Evolutionary conservation across 208 protist species (phyloP).

Genomic region (Borovskyia barvae): DNA sequence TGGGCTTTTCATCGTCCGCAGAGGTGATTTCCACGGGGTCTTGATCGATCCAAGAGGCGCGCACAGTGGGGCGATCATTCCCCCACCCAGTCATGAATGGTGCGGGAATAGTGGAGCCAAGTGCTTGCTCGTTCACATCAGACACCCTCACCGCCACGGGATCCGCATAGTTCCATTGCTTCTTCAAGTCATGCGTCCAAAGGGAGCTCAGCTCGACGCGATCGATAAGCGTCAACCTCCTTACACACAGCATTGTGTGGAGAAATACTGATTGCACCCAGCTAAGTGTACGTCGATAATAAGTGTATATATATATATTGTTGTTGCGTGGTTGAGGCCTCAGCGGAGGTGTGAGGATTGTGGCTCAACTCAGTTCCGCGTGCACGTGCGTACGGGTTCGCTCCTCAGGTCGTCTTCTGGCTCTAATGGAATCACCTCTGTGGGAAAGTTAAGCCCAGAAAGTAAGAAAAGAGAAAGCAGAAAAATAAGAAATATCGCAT

Average conservation of each 20-base stretch:
- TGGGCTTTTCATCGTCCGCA: neutral
- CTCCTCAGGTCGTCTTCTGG: no score
- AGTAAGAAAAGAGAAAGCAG: neutral
- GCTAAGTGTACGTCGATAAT: neutral
- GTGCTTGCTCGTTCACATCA: constrained; percentile 21
- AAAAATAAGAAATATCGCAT: no score
- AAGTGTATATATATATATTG: no score
- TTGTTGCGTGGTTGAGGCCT: no score
- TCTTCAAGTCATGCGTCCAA: constrained; percentile 32
- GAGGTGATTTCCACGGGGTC: constrained; percentile 9
- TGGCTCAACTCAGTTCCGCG: no score
- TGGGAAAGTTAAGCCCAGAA: neutral
- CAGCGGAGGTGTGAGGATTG: no score
- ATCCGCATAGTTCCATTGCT: constrained; percentile 40
- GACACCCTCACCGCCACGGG: constrained; percentile 46
- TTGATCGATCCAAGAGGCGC: constrained; percentile 40
- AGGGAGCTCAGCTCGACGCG: constrained; percentile 34
- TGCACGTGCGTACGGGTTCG: no score
- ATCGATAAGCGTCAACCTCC: constrained; percentile 45
- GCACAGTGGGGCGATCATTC: constrained; percentile 10
- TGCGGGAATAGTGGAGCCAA: constrained; percentile 54
- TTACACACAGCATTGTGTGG: constrained; percentile 37
- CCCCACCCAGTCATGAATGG: constrained; percentile 9
- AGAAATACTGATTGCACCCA: neutral
- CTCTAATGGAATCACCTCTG: no score